Base-by-base conservation (phyloP, 1,284 basidiomycete genomes). In the Malassezia nana region DNA sequence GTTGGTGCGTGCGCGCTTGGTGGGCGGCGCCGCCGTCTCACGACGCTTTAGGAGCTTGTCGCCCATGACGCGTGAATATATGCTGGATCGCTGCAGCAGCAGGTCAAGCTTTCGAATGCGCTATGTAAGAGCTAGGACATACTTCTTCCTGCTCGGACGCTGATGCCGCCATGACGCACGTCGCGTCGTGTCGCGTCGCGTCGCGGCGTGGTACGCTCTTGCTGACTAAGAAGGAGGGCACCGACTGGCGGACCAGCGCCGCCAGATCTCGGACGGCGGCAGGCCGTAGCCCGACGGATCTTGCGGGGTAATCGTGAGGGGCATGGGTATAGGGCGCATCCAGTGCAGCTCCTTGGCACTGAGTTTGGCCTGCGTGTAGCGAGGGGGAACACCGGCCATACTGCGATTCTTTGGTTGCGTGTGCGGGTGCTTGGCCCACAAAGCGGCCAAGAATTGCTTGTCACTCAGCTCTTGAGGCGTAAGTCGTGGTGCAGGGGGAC, bases 41-140 rank as follows among this genome's bases (percentile, higher is more conserved):
- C 48, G 46, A 18, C 16, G 16, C 33, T 30, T 20, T 12, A 52
- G 58, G 57, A 72, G 67, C 57, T 69, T 69, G 33, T 72, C 65
- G 13, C 65, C 59, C 70, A 72, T 71, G 54, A 72, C 67, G n/a
- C 65, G 59, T 3, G 62, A 63, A 54, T 71, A 72, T 25, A 70
- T 63, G 28, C 64, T 54, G 6, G 68, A 71, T 18, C 62, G 60
- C 52, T 69, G 65, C 8, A 72, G 59, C 15, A 72, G 48, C 38
- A 60, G 60, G 35, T 67, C 67, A 46, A 71, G 65, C 55, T 67
- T 67, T 41, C 58, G 56, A 46, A 66, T 57, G 4, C 67, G 59
- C 44, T 67, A 7, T 6, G 9, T 16, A 45, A 35, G 5, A 13
- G 4, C 5, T 9, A 22, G 1, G 13, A n/a, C 50, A 20, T 28